A percentile compares a stretch with the other conserved stretches of the same genome.
Evolutionary conservation across 768 basidiomycete species (phyloP).

Genomic region (Rhodotorula graminis): DNA sequence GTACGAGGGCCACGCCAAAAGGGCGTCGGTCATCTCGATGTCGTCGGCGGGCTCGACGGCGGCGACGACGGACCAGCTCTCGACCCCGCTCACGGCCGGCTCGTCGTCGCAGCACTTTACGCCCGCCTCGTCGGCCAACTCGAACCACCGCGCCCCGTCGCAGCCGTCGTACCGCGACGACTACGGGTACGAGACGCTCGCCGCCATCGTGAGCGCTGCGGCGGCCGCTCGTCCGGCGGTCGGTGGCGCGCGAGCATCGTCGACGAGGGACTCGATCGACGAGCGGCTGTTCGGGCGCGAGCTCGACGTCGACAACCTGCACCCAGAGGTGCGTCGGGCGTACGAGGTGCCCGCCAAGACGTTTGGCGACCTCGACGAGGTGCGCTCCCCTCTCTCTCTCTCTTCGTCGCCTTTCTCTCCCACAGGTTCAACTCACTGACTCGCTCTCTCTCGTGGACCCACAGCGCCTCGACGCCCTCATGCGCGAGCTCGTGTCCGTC

Average conservation of each 20-base stretch:
- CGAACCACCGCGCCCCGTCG: constrained; percentile 5
- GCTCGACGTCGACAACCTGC: constrained; percentile 1
- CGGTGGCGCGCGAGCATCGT: too few relatives aligned
- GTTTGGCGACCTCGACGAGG: constrained; percentile 26
- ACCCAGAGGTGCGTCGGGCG: constrained; percentile 10
- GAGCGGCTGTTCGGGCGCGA: constrained; percentile 34
- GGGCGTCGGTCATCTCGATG: constrained; percentile 38
- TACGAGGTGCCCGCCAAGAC: constrained; percentile 16
- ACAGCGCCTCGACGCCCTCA: constrained; percentile 28
- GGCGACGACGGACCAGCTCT: constrained; percentile 26
- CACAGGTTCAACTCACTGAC: background rate
- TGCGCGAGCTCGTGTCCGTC: background rate
- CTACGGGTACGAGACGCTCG: constrained; percentile 36
- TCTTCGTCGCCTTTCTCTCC: too few relatives aligned
- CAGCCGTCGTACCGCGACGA: constrained; percentile 22
- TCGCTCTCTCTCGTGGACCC: background rate
- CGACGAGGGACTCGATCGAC: background rate
- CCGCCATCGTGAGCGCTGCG: constrained; percentile 25
- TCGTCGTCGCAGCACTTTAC: constrained; percentile 31
- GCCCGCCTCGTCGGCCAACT: constrained; percentile 27
- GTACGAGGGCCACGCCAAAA: constrained; percentile 24
- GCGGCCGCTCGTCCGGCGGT: background rate
- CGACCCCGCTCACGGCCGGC: constrained; percentile 25
- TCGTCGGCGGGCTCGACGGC: constrained; percentile 20
- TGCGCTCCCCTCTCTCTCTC: background rate